Percentiles rank a stretch among this genome's conserved stretches.
These are phyloP conservation scores for Colletotrichum melonis DNA, from an alignment of 2,329 filamentous ascomycete species.

Conservation along the genomic window DNA sequence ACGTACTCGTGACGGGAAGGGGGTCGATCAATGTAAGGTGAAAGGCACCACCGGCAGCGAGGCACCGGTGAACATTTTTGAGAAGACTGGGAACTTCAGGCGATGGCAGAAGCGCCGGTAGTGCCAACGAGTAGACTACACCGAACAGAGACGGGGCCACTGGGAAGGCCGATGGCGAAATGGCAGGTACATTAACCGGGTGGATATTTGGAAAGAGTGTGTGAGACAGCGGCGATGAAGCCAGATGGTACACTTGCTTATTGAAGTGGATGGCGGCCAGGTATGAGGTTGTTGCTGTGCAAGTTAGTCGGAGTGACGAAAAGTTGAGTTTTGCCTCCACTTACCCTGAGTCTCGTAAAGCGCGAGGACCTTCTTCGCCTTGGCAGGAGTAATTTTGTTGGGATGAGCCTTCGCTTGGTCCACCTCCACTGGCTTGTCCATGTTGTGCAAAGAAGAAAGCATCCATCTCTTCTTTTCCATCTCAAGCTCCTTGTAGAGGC, in stretches of 20 bases:
- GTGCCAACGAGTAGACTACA: conserved; percentile 62
- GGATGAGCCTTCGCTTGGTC: conserved; percentile 24
- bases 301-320: conserved; percentile 5
- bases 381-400: conserved; percentile 36
- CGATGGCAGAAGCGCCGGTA: conserved; percentile 68
- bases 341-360: conserved; percentile 64
- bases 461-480: conserved; percentile 72
- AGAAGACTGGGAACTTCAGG: conserved; percentile 68
- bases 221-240: conserved; percentile 52
- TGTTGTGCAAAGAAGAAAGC: conserved; percentile 64
- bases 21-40: conserved; percentile 73
- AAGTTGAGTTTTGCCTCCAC: conserved; percentile 37
- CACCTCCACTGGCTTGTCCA: conserved; percentile 48
- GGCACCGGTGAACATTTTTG: conserved; percentile 65
- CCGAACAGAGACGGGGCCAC: conserved; percentile 58
- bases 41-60: conserved; percentile 66
- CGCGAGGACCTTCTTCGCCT: conserved; percentile 53
- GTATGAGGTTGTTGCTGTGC: conserved; percentile 61
- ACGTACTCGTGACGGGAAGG: conserved; percentile 61
- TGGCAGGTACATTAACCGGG: conserved; percentile 51
- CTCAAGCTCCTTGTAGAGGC: conserved; percentile 61
- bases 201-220: conserved; percentile 52
- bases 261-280: conserved; percentile 56
- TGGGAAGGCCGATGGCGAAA: conserved; percentile 49
- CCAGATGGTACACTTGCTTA: conserved; percentile 59